phyloP scores from a whole-genome alignment of 2,329 filamentous ascomycete species.

The Blumeriella jaapii region DNA sequence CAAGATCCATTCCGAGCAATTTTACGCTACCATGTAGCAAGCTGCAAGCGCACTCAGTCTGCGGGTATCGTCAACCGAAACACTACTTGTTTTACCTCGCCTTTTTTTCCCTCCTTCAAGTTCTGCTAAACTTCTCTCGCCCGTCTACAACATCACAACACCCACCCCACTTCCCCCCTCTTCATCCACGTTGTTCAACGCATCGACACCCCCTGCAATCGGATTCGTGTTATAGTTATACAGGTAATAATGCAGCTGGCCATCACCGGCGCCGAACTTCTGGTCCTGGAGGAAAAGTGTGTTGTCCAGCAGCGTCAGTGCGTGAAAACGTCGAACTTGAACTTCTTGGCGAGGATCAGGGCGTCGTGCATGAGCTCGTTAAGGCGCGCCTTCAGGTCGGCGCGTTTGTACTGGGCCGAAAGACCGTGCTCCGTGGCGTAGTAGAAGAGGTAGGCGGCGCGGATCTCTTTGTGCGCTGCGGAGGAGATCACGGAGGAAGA shows the following conservation, averaged over 20 bases:
- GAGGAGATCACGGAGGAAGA: conserved; percentile 86
- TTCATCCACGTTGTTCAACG: conserved; percentile 65
- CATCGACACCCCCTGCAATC: conserved; percentile 77
- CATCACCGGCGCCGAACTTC: conserved; percentile 90
- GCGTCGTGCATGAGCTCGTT: conserved; percentile 75
- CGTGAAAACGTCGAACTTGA: conserved; percentile 90
- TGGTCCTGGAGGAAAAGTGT: conserved; percentile 85
- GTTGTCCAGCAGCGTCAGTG: conserved; percentile 87
- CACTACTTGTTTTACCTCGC: too few species aligned
- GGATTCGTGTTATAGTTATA: conserved; percentile 90
- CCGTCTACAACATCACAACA: conserved; percentile 61
- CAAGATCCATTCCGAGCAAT: too few species aligned
- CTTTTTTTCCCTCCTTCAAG: too few species aligned
- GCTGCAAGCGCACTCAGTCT: too few species aligned
- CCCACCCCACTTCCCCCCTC: conserved; percentile 71
- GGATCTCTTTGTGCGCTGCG: conserved; percentile 64
- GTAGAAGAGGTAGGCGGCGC: conserved; percentile 93
- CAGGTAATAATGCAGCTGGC: conserved; percentile 90
- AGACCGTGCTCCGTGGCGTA: conserved; percentile 81
- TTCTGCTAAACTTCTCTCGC: background rate
- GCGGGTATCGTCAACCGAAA: too few species aligned
- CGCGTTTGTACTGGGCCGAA: conserved; percentile 37
- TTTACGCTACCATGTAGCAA: too few species aligned
- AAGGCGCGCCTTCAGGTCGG: conserved; percentile 64
- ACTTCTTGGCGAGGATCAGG: conserved; percentile 73